Evolutionary conservation across 2,329 filamentous ascomycete species (phyloP).

Genomic region (Ascochyta viciae-villosae): DNA sequence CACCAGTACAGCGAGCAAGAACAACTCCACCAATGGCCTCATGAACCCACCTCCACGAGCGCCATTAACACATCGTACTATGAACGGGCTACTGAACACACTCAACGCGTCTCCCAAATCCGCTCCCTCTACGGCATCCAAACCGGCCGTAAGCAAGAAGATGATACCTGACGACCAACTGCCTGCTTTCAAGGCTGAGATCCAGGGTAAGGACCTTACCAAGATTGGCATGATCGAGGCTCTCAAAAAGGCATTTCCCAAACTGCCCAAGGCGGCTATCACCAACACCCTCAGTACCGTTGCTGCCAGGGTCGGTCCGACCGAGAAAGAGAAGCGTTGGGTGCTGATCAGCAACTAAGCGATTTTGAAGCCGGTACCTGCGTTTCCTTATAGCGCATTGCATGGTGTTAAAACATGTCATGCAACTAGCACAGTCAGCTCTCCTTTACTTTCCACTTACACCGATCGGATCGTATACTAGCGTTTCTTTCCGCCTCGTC

Average conservation of each 20-base stretch:
- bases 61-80: constrained; percentile 51
- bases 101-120: constrained; percentile 30
- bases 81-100: constrained; percentile 45
- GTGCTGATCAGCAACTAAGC: constrained; percentile 42
- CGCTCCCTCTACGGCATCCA: constrained; percentile 30
- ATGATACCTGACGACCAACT: constrained; percentile 67
- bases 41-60: constrained; percentile 53
- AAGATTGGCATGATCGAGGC: constrained; percentile 79
- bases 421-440: not conserved
- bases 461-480: not conserved
- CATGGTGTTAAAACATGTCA: not conserved
- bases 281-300: constrained; percentile 72
- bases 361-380: not conserved
- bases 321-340: constrained; percentile 71
- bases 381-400: not conserved
- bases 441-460: not conserved
- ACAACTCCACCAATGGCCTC: constrained; percentile 23
- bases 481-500: not conserved
- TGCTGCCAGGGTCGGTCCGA: constrained; percentile 69
- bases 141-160: constrained; percentile 51
- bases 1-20: constrained; percentile 22
- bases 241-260: constrained; percentile 76
- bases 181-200: constrained; percentile 70
- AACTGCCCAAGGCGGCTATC: constrained; percentile 72
- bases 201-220: constrained; percentile 74